Conservation (phyloP, 305 asterid genomes). For the Fraxinus angustifolia region DNA sequence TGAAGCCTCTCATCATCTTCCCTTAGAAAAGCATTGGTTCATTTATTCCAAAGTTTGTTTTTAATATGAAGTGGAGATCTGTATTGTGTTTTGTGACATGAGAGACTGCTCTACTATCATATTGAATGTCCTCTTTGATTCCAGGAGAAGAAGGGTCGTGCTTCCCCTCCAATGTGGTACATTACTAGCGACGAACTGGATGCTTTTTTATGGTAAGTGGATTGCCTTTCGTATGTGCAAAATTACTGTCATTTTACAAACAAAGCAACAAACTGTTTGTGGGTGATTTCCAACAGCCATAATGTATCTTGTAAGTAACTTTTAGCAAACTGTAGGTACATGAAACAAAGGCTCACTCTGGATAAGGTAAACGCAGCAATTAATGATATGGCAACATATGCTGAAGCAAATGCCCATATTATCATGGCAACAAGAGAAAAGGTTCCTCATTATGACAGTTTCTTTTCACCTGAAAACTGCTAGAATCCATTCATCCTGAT, state of each 20-base stretch:
- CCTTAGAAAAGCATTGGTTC: not conserved
- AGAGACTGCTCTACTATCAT: not conserved
- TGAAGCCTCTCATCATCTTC: not conserved
- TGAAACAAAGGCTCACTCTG: slow-evolving; percentile 87
- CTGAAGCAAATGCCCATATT: slow-evolving; percentile 85
- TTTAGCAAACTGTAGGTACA: slow-evolving; percentile 56
- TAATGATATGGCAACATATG: slow-evolving; percentile 75
- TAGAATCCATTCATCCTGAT: slow-evolving; percentile 20
- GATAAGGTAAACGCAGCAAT: slow-evolving; percentile 90
- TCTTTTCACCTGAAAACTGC: slow-evolving; percentile 7
- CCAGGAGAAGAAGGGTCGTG: slow-evolving; percentile 75
- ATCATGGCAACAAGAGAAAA: slow-evolving; percentile 74
- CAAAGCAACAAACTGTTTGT: not conserved
- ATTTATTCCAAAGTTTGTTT: not conserved
- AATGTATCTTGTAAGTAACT: slow-evolving; percentile 13
- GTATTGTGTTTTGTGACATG: not conserved
- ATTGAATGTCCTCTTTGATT: not conserved
- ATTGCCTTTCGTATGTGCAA: not conserved
- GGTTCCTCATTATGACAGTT: slow-evolving; percentile 33
- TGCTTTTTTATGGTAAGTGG: slow-evolving; percentile 75
- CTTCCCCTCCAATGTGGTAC: slow-evolving; percentile 73
- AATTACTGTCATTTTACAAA: not conserved
- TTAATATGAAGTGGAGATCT: not conserved
- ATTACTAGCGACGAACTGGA: slow-evolving; percentile 66
- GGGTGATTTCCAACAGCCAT: not conserved